These are phyloP conservation scores for Amauroascus niger DNA, from an alignment of 2,329 filamentous ascomycete genomes.

Conservation along the genomic window DNA sequence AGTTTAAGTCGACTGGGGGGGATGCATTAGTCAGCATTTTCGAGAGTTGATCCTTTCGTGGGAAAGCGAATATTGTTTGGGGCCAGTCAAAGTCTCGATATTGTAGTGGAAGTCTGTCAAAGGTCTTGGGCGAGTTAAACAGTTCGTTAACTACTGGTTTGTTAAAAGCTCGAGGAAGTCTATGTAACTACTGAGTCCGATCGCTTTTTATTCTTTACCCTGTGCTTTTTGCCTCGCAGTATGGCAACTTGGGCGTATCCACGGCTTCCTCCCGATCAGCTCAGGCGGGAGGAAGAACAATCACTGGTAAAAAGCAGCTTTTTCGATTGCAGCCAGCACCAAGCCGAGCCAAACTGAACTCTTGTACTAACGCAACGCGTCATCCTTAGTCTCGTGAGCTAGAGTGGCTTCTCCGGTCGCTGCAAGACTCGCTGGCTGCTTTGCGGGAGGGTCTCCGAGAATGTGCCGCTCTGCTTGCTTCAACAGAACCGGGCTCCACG, in stretches of 20 bases:
- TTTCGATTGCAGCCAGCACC: not conserved
- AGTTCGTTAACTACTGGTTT: too few relatives aligned
- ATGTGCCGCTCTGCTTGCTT: conserved; percentile 76
- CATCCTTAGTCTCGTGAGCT: conserved; percentile 46
- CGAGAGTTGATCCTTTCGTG: too few relatives aligned
- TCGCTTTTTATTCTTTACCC: too few relatives aligned
- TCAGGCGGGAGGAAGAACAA: conserved; percentile 45
- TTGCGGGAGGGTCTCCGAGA: conserved; percentile 69
- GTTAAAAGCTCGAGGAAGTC: too few relatives aligned
- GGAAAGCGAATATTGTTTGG: too few relatives aligned
- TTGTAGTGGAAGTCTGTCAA: too few relatives aligned
- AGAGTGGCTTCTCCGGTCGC: conserved; percentile 52
- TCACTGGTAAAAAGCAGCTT: conserved; percentile 47
- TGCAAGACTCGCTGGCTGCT: conserved; percentile 52
- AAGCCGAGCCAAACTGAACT: not conserved
- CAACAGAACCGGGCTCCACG: conserved; percentile 74
- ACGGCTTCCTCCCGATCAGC: conserved; percentile 42
- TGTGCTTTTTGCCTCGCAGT: too few relatives aligned
- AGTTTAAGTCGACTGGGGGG: not conserved
- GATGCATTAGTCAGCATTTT: conserved; percentile 1
- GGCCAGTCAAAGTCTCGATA: too few relatives aligned
- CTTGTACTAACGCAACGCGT: not conserved
- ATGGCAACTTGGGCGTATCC: conserved; percentile 57
- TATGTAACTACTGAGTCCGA: too few relatives aligned
- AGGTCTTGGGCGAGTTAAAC: too few relatives aligned